Percentiles rank a stretch among this genome's conserved stretches.
Evolutionary conservation across 108 stramenopile genomes (phyloP).

Genomic region (Phaeodactylum tricornutum): DNA sequence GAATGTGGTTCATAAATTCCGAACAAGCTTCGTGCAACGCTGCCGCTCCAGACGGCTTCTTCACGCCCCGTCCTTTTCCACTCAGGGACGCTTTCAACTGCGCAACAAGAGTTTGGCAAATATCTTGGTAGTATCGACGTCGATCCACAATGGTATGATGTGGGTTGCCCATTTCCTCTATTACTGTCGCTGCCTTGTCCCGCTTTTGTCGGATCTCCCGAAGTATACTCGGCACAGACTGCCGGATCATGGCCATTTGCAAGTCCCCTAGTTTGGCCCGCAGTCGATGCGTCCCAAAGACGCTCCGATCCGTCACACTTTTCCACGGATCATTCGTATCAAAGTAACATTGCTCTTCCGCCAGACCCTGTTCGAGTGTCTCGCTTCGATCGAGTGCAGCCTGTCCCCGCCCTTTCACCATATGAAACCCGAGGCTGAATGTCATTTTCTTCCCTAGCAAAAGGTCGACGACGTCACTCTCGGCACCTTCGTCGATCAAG

Average conservation of each 20-base stretch:
- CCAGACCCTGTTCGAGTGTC: constrained; percentile 27
- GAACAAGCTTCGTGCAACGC: constrained; percentile 29
- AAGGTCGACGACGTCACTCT: constrained; percentile 32
- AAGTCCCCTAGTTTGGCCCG: constrained; percentile 34
- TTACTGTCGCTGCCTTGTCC: not conserved
- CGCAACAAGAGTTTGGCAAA: constrained; percentile 16
- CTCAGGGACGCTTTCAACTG: constrained; percentile 22
- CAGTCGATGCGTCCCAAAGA: constrained; percentile 39
- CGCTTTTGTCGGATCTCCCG: constrained; percentile 11
- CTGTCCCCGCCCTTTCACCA: constrained; percentile 62
- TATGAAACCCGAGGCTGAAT: constrained; percentile 40
- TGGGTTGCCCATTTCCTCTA: too few relatives aligned
- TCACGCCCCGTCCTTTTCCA: constrained; percentile 25
- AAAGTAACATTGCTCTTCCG: constrained; percentile 41
- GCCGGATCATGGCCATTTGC: constrained; percentile 34
- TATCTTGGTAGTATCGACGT: constrained; percentile 30
- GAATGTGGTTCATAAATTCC: constrained; percentile 17
- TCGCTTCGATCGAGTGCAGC: constrained; percentile 30
- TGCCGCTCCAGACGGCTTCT: constrained; percentile 9
- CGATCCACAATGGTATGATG: constrained; percentile 24
- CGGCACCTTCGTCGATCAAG: constrained; percentile 61
- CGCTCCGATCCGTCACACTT: constrained; percentile 13
- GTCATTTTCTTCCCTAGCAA: constrained; percentile 16
- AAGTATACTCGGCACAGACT: constrained; percentile 31
- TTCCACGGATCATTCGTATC: constrained; percentile 41